Base-by-base conservation (phyloP, 2,329 filamentous ascomycete genomes). In the Paraconiothyrium sp. region DNA sequence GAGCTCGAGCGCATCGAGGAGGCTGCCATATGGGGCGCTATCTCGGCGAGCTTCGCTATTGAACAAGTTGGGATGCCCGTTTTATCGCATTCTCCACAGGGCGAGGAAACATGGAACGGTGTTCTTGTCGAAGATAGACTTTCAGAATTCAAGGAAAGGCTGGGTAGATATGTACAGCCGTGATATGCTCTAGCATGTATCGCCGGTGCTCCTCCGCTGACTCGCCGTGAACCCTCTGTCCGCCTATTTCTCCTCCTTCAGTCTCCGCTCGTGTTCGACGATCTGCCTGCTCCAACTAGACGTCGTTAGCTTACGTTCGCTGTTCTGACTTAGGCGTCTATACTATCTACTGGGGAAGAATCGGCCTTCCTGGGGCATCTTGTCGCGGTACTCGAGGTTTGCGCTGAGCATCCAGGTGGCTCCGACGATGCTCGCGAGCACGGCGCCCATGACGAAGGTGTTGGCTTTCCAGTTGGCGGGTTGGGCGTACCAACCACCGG, bases 401-500 rank as follows among this genome's bases (percentile, higher is more conserved):
- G 92, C 90, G 76, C 91, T 93, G 72, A 90, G 80, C 74, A 85
- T 91, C 86, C 89, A 94, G 64, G 85, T 86, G 72, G 90, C 80
- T 54, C 86, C 89, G 61, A 86, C 84, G 68, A 96, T 85, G 66
- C 91, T 89, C 68, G 90, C 68, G 55, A 95, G 84, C 59, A 90
- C 86, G 51, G 84, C 86, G 62, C 87, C 87, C 77, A 93, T 89
- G 69, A 95, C 84, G 58, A 90, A 85, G 5, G 95, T 99, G 85
- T 99, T 99, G 74, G 84, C 83, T 80, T 91, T 95, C 95, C 95
- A 99, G 86, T 99, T 99, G 70, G 87, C 85, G 57, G 95, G 95
- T 80, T 97, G 94, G 58, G 90, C 84, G 82, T 99, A 99, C 95
- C 95, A 99, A 82, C 95, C 95, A 86, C 95, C 95, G 68, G 94